Conservation (phyloP, 2,329 filamentous ascomycete genomes). For the Alternaria longipes region DNA sequence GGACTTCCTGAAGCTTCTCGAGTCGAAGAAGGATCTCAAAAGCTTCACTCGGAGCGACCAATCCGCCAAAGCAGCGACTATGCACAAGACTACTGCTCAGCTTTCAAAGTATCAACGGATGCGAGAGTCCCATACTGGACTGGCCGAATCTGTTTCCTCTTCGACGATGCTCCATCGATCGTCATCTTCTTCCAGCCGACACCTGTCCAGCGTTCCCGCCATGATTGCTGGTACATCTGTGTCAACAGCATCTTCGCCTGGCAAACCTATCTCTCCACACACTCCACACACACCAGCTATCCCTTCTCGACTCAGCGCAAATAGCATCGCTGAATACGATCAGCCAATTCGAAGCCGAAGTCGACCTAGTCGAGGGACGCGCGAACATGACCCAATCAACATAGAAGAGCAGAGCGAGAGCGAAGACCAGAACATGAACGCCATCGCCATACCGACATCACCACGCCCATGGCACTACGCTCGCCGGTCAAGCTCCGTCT, state of each 20-base stretch:
- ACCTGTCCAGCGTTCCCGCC: slow-evolving; percentile 70
- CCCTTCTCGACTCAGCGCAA: slow-evolving; percentile 90
- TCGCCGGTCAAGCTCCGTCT: slow-evolving; percentile 74
- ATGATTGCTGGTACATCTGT: slow-evolving; percentile 73
- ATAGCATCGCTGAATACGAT: slow-evolving; percentile 79
- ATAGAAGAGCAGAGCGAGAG: slow-evolving; percentile 40
- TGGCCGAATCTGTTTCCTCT: slow-evolving; percentile 93
- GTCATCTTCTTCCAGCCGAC: slow-evolving; percentile 79
- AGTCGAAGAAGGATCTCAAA: slow-evolving; percentile 85
- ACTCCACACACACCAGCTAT: slow-evolving; percentile 94
- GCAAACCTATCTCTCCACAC: slow-evolving; percentile 86
- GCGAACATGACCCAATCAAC: slow-evolving; percentile 38
- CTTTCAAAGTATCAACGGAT: slow-evolving; percentile 87
- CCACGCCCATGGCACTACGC: slow-evolving; percentile 63
- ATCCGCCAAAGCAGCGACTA: slow-evolving; percentile 69
- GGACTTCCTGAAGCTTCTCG: slow-evolving; percentile 88
- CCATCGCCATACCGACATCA: slow-evolving; percentile 78
- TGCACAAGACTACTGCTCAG: slow-evolving; percentile 79
- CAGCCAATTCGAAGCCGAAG: slow-evolving; percentile 46
- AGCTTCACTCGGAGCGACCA: slow-evolving; percentile 75
- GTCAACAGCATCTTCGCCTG: slow-evolving; percentile 87
- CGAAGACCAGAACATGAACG: slow-evolving; percentile 63
- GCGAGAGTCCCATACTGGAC: slow-evolving; percentile 84
- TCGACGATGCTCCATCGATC: slow-evolving; percentile 86
- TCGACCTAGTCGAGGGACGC: slow-evolving; percentile 44